Evolutionary conservation across 2,329 filamentous ascomycete genomes (phyloP), one percentile per base, ranked within the genome.

Genomic region (Penicillium brasilianum): DNA sequence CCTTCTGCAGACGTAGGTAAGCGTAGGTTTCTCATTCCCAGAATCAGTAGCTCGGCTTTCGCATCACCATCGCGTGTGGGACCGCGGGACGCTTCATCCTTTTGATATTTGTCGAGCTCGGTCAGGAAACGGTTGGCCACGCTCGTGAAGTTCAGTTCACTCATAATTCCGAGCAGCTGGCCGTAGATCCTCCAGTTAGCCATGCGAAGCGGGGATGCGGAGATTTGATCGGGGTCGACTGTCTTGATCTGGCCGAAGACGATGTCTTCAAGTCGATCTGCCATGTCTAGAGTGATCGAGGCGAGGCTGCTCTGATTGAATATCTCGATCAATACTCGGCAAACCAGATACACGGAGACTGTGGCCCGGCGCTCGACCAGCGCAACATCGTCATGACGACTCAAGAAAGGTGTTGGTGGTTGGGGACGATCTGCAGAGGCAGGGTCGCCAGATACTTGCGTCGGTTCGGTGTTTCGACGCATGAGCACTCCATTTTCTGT

Each of bases 171-270:
- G 0, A 99, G 85, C 3, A 99, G 82, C 71, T 97, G 91, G 20
- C 92, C 90, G 74, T 97, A 97, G 2, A 99, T 88, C 61, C 92
- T 91, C 94, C 94, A 99, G 71, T 99, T 99, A 14, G 95, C 91
- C 77, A 95, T 88, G 66, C 93, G 92, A 25, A 98, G 82, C 0
- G 91, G 88, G 0, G 93, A 97, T 3, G 74, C 74, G 11, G 77
- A 72, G 9, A 89, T 83, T 71, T 93, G 88, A 8, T 97, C 92
- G 0, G 91, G 88, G 62, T 98, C 93, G 8, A 93, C 90, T 49
- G 90, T 90, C 72, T 93, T 96, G 10, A 99, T 83, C 75, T 98
- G 95, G n/a, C 90, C 90, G 75, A 98, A 99, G 57, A 99, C 97
- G 62, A 99, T 96, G 65, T 89, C 92, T 74, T 98, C 94, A 4